Evolutionary conservation across 306 rosid species (phyloP), one percentile per base, ranked within the genome.

Genomic region (Cicer yamashitae): DNA sequence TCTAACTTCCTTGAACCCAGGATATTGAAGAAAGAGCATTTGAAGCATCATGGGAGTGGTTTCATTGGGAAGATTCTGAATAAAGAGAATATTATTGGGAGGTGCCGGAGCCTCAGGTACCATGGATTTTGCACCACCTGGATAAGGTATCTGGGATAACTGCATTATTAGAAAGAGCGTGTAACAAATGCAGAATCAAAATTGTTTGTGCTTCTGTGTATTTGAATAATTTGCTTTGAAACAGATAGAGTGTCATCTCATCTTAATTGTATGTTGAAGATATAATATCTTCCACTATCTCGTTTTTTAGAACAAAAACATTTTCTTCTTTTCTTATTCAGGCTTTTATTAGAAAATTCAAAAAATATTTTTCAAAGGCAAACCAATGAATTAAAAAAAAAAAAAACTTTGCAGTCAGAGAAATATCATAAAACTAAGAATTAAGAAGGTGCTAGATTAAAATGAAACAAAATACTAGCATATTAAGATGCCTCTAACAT

Each of bases 61-160:
- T 39, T 92, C 99, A 0, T 86, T 88, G 17, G 99, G 98, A 74
- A 92, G 98, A 84, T 90, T 92, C 85, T 96, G 98, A 40, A 92
- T 87, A 47, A 96, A 96, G 74, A 96, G 90, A 75, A 96, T 96
- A 85, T 85, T 96, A 80, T 96, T 96, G 53, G 96, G 97, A 0
- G 99, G 98, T n/a, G 99, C 98, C 54, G 98, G 99, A 56, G 91
- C 99, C 85, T 96, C 99, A 0, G 99, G 96, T 41, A 89, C 84
- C 86, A 85, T 79, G 62, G 92, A 73, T 84, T 90, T 92, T 46
- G 86, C 85, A 66, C 96, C 96, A n/a, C 97, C 99, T 5, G 96
- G 89, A 83, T 96, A 92, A 12, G 97, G 84, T 67, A 92, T 77
- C 87, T 96, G 93, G 39, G 86, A 88, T 39, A 82, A 82, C 87